Evolutionary conservation across 148 eudicot genomes (phyloP).

Genomic region (Polygonum maritimum): DNA sequence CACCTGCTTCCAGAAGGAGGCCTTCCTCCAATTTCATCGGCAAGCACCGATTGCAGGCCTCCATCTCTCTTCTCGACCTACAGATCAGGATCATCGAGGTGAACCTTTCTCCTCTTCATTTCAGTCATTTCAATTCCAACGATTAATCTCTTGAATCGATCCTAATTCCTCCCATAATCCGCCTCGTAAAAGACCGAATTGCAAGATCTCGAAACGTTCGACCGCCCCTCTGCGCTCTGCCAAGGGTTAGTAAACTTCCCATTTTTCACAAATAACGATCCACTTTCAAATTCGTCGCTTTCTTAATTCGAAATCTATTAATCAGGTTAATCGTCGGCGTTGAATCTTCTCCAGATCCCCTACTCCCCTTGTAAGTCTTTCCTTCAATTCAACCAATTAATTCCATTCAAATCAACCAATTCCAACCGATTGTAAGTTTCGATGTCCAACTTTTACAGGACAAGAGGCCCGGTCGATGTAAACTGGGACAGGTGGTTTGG

Average conservation of each 20-base stretch:
- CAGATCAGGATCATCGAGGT: conserved; percentile 26
- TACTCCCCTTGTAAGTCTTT: conserved; percentile 24
- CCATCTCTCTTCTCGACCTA: conserved; percentile 25
- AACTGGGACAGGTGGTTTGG: conserved; percentile 45
- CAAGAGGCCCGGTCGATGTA: conserved; percentile 31
- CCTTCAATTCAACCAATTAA: not conserved
- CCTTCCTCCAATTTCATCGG: conserved; percentile 21
- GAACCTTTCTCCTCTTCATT: not conserved
- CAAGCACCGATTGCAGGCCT: conserved; percentile 26
- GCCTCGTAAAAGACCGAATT: conserved; percentile 17
- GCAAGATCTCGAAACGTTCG: conserved; percentile 24
- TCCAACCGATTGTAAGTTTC: not conserved
- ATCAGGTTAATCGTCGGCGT: conserved; percentile 28
- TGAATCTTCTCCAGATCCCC: conserved; percentile 30
- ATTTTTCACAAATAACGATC: not conserved
- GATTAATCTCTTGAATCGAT: not conserved
- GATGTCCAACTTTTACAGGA: conserved; percentile 12
- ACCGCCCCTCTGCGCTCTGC: conserved; percentile 30
- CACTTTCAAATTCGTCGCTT: not conserved
- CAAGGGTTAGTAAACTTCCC: conserved; percentile 15
- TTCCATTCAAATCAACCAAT: not conserved
- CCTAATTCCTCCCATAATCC: not conserved
- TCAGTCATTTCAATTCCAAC: not conserved
- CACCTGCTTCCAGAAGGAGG: not conserved
- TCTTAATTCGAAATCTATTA: not conserved